Conservation (phyloP, 2,329 filamentous ascomycete species). For the Exophiala alcalophila region DNA sequence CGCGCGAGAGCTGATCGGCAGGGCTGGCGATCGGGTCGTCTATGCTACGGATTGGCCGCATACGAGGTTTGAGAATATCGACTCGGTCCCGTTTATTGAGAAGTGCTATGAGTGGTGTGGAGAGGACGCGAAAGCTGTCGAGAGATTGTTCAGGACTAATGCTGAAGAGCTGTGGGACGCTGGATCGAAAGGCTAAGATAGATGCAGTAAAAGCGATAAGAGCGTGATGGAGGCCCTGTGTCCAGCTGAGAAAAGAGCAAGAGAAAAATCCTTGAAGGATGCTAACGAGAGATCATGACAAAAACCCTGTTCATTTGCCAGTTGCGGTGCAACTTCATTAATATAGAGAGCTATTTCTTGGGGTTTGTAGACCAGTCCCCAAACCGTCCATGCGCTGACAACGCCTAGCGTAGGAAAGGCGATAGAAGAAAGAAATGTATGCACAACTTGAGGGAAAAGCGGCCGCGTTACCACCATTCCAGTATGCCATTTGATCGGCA, state of each 20-base stretch:
- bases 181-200: not conserved
- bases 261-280: too few relatives aligned
- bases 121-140: conserved; percentile 22
- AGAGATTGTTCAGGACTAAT: conserved; percentile 55
- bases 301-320: too few relatives aligned
- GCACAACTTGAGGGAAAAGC: conserved; percentile 6
- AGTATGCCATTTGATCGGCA: too few relatives aligned
- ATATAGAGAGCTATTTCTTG: too few relatives aligned
- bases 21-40: conserved; percentile 48
- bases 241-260: too few relatives aligned
- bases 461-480: not conserved
- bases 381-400: not conserved
- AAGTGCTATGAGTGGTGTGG: conserved; percentile 53
- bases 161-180: conserved; percentile 52
- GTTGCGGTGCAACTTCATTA: too few relatives aligned
- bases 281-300: too few relatives aligned
- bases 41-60: conserved; percentile 66
- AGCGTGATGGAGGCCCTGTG: too few relatives aligned
- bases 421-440: conserved; percentile 4
- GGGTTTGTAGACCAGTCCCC: too few relatives aligned
- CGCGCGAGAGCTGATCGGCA: conserved; percentile 48
- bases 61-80: conserved; percentile 57
- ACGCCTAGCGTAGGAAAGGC: conserved; percentile 8
- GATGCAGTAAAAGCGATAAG: conserved; percentile 1
- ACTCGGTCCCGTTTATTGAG: conserved; percentile 56